phyloP scores from a whole-genome alignment of 176 grass and related monocot species.

The Tuctoria greenei region DNA sequence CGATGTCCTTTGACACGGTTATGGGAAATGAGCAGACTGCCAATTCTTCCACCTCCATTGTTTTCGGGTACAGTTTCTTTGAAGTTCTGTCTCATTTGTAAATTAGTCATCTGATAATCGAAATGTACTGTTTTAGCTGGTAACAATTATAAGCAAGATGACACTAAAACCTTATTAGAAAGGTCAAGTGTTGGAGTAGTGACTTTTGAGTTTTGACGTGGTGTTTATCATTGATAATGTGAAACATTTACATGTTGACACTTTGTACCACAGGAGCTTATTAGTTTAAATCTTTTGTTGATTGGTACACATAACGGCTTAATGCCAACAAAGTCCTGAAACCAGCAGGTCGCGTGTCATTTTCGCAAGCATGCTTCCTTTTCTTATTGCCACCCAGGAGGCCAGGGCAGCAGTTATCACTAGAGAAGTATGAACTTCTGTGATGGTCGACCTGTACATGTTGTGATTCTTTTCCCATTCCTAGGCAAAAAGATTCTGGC shows the following conservation, averaged over 20 bases:
- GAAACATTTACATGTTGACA: slow-evolving; percentile 25
- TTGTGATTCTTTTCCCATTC: neutral
- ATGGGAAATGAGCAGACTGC: slow-evolving; percentile 63
- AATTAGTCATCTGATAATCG: slow-evolving; percentile 6
- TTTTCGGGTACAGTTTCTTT: slow-evolving; percentile 79
- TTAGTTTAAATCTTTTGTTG: slow-evolving; percentile 21
- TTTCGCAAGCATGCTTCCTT: slow-evolving; percentile 9
- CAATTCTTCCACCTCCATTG: slow-evolving; percentile 84
- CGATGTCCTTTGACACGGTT: slow-evolving; percentile 68
- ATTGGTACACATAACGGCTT: slow-evolving; percentile 25
- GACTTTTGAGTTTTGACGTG: neutral
- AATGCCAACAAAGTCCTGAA: slow-evolving; percentile 17
- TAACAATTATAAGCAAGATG: slow-evolving; percentile 5
- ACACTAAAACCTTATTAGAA: slow-evolving; percentile 13
- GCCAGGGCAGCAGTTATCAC: neutral
- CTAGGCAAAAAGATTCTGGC: slow-evolving; percentile 5
- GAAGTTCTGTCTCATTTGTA: slow-evolving; percentile 14
- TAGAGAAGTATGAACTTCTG: neutral
- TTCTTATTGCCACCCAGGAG: neutral
- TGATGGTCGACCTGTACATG: slow-evolving; percentile 2
- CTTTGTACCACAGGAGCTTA: slow-evolving; percentile 13
- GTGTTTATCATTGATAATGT: slow-evolving; percentile 21
- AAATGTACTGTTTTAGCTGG: neutral
- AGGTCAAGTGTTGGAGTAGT: neutral
- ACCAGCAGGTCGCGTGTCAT: slow-evolving; percentile 24